Percentiles rank a stretch among this genome's conserved stretches.
phyloP scores from a whole-genome alignment of 1,284 basidiomycete genomes.

The Ceratobasidium sp. region DNA sequence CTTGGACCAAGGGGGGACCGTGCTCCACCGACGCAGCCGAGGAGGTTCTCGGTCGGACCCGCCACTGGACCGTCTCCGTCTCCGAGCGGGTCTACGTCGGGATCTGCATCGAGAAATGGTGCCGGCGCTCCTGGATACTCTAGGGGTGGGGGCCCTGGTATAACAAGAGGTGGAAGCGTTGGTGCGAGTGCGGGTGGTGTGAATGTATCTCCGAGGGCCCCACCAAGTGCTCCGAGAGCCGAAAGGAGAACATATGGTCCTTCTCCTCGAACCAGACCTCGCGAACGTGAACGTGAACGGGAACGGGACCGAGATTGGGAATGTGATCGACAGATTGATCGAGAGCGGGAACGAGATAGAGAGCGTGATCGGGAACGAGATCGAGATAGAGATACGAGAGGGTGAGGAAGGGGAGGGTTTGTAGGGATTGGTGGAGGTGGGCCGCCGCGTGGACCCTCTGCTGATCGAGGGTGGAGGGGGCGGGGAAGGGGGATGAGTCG shows the following conservation, averaged over 20 bases:
- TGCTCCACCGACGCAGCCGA: conserved; percentile 30
- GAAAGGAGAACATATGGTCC: conserved; percentile 20
- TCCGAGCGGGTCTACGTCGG: not conserved
- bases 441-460: conserved; percentile 18
- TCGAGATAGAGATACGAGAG: conserved; percentile 18
- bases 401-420: conserved; percentile 7
- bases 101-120: not conserved
- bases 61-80: not conserved
- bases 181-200: not conserved
- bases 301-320: too few species aligned
- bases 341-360: too few species aligned
- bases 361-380: conserved; percentile 22
- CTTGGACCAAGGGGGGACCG: conserved; percentile 10
- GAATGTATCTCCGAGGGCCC: conserved; percentile 24
- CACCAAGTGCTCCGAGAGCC: conserved; percentile 28
- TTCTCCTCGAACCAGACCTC: conserved; percentile 19
- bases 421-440: not conserved
- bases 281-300: conserved; percentile 20
- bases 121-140: not conserved
- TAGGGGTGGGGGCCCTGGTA: conserved; percentile 4
- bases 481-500: conserved; percentile 18
- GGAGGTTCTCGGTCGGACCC: conserved; percentile 11
- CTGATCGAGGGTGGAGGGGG: not conserved
- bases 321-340: too few species aligned
- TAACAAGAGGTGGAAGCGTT: not conserved